phyloP scores from a whole-genome alignment of 75 land plant species.

The Larix kaempferi region DNA sequence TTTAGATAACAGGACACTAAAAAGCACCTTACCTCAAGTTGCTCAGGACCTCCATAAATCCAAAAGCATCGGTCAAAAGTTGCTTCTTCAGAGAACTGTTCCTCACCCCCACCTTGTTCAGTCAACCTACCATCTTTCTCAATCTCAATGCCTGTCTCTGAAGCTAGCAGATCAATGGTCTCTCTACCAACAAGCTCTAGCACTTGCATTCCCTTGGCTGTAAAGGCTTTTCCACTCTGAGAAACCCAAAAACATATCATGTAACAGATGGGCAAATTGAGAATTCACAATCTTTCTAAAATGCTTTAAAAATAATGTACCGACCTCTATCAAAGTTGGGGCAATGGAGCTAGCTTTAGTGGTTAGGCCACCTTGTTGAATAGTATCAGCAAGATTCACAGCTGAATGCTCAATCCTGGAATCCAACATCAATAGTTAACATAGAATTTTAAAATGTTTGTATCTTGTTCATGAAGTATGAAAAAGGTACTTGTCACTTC shows the following conservation, averaged over 20 bases:
- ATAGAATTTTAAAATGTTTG: not conserved
- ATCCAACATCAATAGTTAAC: not conserved
- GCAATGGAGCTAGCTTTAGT: conserved; percentile 53
- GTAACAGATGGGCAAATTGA: conserved; percentile 7
- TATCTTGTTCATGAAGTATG: not conserved
- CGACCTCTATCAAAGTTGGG: conserved; percentile 82
- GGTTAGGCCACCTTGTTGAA: conserved; percentile 56
- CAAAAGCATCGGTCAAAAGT: conserved; percentile 98
- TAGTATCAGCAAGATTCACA: conserved; percentile 55
- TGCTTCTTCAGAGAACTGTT: conserved; percentile 73
- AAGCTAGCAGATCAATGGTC: conserved; percentile 86
- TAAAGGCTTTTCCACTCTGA: conserved; percentile 89
- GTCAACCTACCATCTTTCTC: conserved; percentile 52
- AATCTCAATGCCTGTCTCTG: conserved; percentile 82
- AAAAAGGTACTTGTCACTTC: not conserved
- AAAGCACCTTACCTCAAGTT: conserved; percentile 70
- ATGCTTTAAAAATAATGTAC: not conserved
- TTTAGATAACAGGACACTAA: not conserved
- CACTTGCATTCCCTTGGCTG: conserved; percentile 89
- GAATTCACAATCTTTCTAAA: not conserved
- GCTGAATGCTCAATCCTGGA: conserved; percentile 88
- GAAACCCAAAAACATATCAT: not conserved
- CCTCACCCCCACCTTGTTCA: conserved; percentile 39
- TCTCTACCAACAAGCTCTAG: conserved; percentile 94
- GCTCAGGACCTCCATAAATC: conserved; percentile 99